Percentiles rank a stretch among this genome's conserved stretches.
These are phyloP conservation scores for Phialophora expanda DNA, from an alignment of 2,329 filamentous ascomycete species.

Conservation along the genomic window DNA sequence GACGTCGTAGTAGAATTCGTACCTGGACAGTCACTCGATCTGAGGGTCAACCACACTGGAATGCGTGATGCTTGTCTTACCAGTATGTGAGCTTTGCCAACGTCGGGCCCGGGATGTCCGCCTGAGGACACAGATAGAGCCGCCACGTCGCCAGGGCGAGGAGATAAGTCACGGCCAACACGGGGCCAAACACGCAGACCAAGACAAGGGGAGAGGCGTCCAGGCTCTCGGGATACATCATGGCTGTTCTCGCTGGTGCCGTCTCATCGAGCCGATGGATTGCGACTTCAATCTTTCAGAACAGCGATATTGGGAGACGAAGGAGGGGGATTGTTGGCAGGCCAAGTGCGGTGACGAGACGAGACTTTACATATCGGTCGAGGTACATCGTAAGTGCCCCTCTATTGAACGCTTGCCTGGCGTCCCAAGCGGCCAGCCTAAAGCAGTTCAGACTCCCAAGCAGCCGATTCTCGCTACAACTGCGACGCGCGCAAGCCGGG, in stretches of 20 bases:
- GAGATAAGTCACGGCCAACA: constrained; percentile 18
- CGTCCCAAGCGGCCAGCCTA: not conserved
- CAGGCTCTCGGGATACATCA: constrained; percentile 7
- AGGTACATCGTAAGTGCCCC: not conserved
- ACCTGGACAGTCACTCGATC: constrained; percentile 15
- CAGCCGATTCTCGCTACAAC: not conserved
- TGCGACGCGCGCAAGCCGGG: not conserved
- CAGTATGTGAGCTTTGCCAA: constrained; percentile 17
- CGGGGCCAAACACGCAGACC: constrained; percentile 6
- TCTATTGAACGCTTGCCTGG: not conserved
- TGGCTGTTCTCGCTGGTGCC: not conserved
- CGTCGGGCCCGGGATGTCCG: constrained; percentile 42
- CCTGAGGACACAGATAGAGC: constrained; percentile 41
- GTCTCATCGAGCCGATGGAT: not conserved
- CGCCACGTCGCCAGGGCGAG: constrained; percentile 37
- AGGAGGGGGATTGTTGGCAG: not conserved
- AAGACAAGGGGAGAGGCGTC: constrained; percentile 5
- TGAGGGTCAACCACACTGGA: constrained; percentile 15
- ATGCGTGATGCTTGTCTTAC: constrained; percentile 33
- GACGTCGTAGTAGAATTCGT: constrained; percentile 40
- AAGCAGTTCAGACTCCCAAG: not conserved
- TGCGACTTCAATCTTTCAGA: not conserved
- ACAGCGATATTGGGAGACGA: not conserved
- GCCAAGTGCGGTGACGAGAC: not conserved
- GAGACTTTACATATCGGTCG: not conserved